Evolutionary conservation across 83 land plant genomes (phyloP).

Genomic region (Picea abies): DNA sequence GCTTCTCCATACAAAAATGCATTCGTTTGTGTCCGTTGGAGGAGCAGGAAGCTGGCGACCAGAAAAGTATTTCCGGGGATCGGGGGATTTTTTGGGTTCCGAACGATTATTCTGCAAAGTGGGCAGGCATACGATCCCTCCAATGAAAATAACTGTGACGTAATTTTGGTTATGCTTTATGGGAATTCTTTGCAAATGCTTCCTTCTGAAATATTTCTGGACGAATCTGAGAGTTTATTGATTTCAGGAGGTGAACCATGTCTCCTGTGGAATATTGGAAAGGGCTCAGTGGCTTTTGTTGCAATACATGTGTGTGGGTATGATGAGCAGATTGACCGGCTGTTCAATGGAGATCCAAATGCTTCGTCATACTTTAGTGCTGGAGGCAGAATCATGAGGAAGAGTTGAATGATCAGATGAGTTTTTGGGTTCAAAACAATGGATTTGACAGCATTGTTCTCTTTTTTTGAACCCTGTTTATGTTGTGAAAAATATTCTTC

Average conservation of each 20-base stretch:
- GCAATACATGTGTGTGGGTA: not conserved
- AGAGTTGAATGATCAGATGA: not conserved
- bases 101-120: conserved; percentile 14
- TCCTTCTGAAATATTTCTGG: conserved; percentile 9
- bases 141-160: conserved; percentile 19
- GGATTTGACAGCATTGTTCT: not conserved
- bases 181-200: conserved; percentile 14
- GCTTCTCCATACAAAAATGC: not conserved
- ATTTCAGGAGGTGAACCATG: conserved; percentile 20
- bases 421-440: not conserved
- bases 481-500: not conserved
- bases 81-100: conserved; percentile 6
- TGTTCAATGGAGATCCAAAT: conserved; percentile 7
- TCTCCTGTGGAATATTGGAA: conserved; percentile 16
- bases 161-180: conserved; percentile 18
- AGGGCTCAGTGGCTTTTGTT: not conserved
- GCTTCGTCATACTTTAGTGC: conserved; percentile 15
- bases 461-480: not conserved
- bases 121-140: conserved; percentile 21
- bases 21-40: conserved; percentile 8
- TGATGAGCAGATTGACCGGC: conserved; percentile 9
- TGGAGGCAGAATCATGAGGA: conserved; percentile 14
- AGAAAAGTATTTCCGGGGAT: not conserved
- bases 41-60: not conserved
- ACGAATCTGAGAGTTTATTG: conserved; percentile 6